Evolutionary conservation across 805 yeast genomes (phyloP), one percentile per base, ranked within the genome.

Genomic region (Saccharomycopsis olivae): DNA sequence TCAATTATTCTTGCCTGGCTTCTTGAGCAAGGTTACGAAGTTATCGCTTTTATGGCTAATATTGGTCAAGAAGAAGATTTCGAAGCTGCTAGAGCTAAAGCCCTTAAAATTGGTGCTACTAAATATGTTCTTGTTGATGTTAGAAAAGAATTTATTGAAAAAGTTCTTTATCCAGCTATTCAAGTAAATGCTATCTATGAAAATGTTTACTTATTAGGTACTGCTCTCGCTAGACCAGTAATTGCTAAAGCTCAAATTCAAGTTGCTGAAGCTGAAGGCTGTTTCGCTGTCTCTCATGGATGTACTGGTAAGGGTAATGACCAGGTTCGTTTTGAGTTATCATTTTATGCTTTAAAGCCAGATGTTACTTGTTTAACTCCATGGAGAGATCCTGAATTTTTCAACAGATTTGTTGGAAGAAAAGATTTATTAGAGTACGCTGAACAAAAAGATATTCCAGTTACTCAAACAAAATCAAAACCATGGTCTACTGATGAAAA

Each of bases 401-500:
- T 87, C 67, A 78, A 86, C 64, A 77, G 94, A 68, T 92, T 92
- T 60, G 96, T 95, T 30, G 99, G 99, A 56, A 88, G 99, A 76
- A 84, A 85, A 55, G 99, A 87, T 60, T 70, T 92, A 59, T 73
- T 92, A 56, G 95, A 83, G 33, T 92, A 92, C 61, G 95, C 99
- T 49, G 92, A 83, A 41, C 74, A 73, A 53, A 92, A 92, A 73
- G 75, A 73, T 54, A 92, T 92, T 52, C 95, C 94, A 49, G 99
- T 92, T 44, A 71, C 94, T 36, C 99, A 92, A 71, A 92, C 99
- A 52, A 87, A 87, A 65, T 86, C 97, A 50, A 92, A 92, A 71
- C 99, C 99, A 53, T 92, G 99, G 99, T 88, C 97, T 28, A 92
- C 98, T 43, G 99, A 92, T 62, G 99, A 92, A 70, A 92, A 92